Base-by-base conservation (phyloP, 2,329 filamentous ascomycete species). In the Cordyceps fumosorosea region DNA sequence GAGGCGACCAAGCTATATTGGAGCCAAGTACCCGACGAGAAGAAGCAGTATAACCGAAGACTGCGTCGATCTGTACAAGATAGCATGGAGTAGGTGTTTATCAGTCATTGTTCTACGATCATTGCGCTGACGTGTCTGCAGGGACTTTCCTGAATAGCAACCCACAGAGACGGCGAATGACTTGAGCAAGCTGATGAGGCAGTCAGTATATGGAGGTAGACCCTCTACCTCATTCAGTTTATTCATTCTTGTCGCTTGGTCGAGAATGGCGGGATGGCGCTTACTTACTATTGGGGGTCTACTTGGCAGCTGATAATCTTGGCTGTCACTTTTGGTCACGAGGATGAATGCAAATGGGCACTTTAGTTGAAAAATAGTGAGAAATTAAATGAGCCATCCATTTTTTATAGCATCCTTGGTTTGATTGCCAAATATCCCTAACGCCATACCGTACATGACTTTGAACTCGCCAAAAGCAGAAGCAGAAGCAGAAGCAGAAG, bases 1-100 rank as follows among this genome's bases (percentile, higher is more conserved):
- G 93, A 96, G 69, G 92, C 93, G 2, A 88, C 89, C 47, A 90
- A 87, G 73, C 78, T 98, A 52, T 95, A 89, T 71, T 99, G 95
- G 93, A 92, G 92, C 3, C 81, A 81, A 4, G 76, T 84, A 0
- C 63, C 72, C 2, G 88, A 92, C 2, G 88, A 93, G 59, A 89
- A 90, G 71, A 96, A 93, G 75, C 77, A 85, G 66, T 98, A 98
- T 77, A 92, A 89, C 69, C 85, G 93, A 59, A 85, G 86, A 64
- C 80, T 98, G 65, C 85, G 93, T 59, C 84, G 91, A 68, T 90
- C 89, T 11, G 89, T 95, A 3, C 89, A 88, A 72, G 77, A 83
- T 66, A 88, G 84, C 69, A 81, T 85, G 76, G 85, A 88, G 79
- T 86, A 76, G 73, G 78, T 75, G 5, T 12, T 2, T 26, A 24